Evolutionary conservation across 352 stramenopile genomes (phyloP), one percentile per base, ranked within the genome.

Genomic region (Pythium inflatum): DNA sequence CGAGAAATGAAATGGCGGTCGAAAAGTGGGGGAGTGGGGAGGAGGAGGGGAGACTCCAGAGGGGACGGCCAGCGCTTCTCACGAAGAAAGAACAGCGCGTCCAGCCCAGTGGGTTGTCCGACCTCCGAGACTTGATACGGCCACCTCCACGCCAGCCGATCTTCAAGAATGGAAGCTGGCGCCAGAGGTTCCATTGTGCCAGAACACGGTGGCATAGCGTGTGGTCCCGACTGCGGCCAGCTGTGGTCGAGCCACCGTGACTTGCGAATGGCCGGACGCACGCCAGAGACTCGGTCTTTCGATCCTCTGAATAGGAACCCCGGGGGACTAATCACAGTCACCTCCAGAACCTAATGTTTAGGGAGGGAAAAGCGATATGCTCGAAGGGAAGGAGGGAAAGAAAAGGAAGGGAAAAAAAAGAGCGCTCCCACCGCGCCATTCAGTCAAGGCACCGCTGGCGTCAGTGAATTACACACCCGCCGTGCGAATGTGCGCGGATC

Each of bases 131-230:
- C 22, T 49, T 58, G 31, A 70, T 67, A 43, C 24, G 5, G 20
- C 28, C 24, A 61, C 57, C 50, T 67, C 48, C 43, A 51, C 64
- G 45, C 55, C 55, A 66, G 50, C 38, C 57, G 40, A 68, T 66
- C 68, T 74, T 74, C 53, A 74, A 74, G 66, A 68, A 73, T 73
- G 60, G 66, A 73, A 73, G 59, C 66, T 68, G 41, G 50, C 65
- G 58, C 50, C 58, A 68, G 50, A 25, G 38, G 40, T 36, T 58
- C 43, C 41, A 46, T 22, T 30, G 27, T 62, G 45, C 46, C 61
- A 70, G 40, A 70, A 70, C 61, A 70, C 60, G 68, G 68, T 74
- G 34, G 30, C n/a, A n/a, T n/a, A n/a, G n/a, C n/a, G n/a, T n/a
- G n/a, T n/a, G n/a, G n/a, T n/a, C n/a, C n/a, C n/a, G n/a, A n/a